phyloP scores from a whole-genome alignment of 768 basidiomycete species.

The Pleurotus citrinopileatus region DNA sequence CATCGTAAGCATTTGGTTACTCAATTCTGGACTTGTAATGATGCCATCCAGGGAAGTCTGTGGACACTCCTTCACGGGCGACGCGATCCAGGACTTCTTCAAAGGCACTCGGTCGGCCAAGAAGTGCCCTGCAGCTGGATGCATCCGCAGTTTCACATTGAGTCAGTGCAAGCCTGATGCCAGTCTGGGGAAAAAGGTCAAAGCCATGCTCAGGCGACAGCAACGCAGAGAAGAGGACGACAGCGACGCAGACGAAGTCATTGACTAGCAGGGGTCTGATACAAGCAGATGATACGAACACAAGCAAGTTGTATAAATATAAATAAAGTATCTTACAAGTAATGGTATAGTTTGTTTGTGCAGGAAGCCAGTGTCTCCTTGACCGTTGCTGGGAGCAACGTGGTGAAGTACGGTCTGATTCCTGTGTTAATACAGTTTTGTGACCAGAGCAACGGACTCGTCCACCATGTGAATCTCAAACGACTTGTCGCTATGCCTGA shows the following conservation, averaged over 20 bases:
- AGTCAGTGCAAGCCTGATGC: conserved; percentile 51
- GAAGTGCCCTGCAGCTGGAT: conserved; percentile 73
- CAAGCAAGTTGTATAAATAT: no score
- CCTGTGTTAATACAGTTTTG: no score
- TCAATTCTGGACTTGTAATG: conserved; percentile 6
- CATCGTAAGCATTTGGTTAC: conserved; percentile 57
- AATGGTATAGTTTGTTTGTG: no score
- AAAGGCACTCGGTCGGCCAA: conserved; percentile 28
- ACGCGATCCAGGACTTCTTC: conserved; percentile 68
- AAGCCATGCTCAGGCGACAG: conserved; percentile 51
- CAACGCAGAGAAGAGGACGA: conserved; percentile 41
- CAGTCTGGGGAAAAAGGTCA: conserved; percentile 60
- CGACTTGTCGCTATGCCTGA: no score
- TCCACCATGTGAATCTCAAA: no score
- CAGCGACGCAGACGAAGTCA: conserved; percentile 60
- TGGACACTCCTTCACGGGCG: conserved; percentile 78
- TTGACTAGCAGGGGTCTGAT: conserved; percentile 34
- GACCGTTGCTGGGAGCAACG: no score
- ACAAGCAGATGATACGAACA: no score
- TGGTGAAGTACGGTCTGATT: no score
- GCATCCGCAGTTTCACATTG: conserved; percentile 54
- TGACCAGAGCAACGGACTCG: no score
- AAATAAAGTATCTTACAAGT: no score
- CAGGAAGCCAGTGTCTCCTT: no score
- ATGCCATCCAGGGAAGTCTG: conserved; percentile 53